Base-by-base conservation (phyloP, 1,284 basidiomycete genomes). In the Coniferiporia weirii region DNA sequence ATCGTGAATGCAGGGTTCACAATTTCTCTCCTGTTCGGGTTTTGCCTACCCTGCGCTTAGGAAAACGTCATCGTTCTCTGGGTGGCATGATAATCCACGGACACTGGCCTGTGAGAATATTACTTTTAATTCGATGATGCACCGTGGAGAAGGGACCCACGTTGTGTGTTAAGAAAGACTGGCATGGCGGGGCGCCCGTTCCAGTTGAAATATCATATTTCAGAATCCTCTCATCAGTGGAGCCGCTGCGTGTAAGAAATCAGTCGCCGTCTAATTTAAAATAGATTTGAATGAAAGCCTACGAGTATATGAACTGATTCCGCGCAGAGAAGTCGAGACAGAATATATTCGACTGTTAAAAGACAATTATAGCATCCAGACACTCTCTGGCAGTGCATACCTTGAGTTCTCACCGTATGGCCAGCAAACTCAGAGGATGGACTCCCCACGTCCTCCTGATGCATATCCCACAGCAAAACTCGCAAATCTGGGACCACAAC, bases 391-490 rank as follows among this genome's bases (percentile, higher is more conserved):
- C 47, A 32, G 17, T 9, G 38, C 27, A 38, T 46, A 56, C 13
- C 15, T 48, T 34, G 36, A 50, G 43, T 43, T 56, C 74, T 65
- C 65, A 83, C 82, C 61, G 68, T 70, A 17, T 80, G 83, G 1
- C 84, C 87, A 34, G 64, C 65, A 60, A 82, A 78, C 10, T 73
- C 74, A 58, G 69, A 72, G 17, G 75, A 76, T 4, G 85, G 81
- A n/a, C 56, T 63, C 7, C 65, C 66, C 34, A 85, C 65, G 60
- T 85, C 74, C 13, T 87, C 80, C 64, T 85, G 82, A 64, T 89
- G 75, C 62, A 91, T 82, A 64, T 91, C 85, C 85, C 85, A 88
- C 15, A 91, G 69, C 56, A 77, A 75, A 12, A 88, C 76, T 15
- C 75, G 70, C 1, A 81, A 75, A 70, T 91, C 87, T 89, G 8